Base-by-base conservation (phyloP, 1,139 yeast species). In the Tardiomyces digboiensis region DNA sequence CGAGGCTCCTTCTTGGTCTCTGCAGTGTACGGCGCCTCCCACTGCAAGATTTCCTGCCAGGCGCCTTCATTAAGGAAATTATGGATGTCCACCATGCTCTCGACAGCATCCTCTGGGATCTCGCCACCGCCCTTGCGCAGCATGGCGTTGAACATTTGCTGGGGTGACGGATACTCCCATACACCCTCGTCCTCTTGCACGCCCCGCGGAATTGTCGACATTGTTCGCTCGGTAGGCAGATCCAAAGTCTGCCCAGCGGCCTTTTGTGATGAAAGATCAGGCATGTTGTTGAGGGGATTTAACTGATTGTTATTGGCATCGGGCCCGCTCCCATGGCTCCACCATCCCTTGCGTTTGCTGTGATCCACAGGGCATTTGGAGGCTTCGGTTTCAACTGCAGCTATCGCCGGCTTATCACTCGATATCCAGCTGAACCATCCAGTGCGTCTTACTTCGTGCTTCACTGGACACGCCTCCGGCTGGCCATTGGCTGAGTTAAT, bases 81-180 rank as follows among this genome's bases (percentile, higher is more conserved):
- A 65, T 93, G 99, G 40, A 91, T 95, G 50, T 83, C 93, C 29
- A 93, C 98, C 99, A 93, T 93, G 43, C 88, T 76, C 54, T 86
- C 97, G 6, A 91, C 97, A 0, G 97, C 97, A 51, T 87, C 96
- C 61, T 88, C 97, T 2, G 93, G 93, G 37, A 91, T 76, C 40
- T 83, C 82, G 23, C 81, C 86, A 58, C 88, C 88, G 13, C 97
- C 96, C 66, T 91, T 91, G 52, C 91, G 77, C 39, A 88, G 68
- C 97, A 91, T 91, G 21, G 99, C 99, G 60, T 89, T 89, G 52
- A 88, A 79, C 98, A 91, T 93, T 62, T 91, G 98, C 63, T 91
- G 98, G 1, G 99, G 98, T 2, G 96, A 87, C 2, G 99, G 99
- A 61, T 93, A 91, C 63, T 91, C 98, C 99, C 99, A 91, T 40